Conservation (phyloP, 1,284 basidiomycete genomes). For the Malassezia slooffiae region DNA sequence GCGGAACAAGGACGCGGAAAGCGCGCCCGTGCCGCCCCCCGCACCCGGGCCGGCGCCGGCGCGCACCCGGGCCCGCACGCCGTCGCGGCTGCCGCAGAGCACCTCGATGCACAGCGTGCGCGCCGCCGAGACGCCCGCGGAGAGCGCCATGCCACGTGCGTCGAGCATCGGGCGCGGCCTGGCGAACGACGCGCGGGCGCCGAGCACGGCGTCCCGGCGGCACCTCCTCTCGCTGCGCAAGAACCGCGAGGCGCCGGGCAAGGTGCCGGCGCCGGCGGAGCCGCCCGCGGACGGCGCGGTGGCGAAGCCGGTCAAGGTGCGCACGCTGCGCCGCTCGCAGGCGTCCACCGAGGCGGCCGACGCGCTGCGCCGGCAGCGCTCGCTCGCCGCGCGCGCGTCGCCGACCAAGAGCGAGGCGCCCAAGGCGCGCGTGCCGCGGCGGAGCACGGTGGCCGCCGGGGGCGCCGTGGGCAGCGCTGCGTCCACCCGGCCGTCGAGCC, state of each 20-base stretch:
- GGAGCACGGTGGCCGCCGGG: too few relatives aligned
- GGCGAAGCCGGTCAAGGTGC: conserved; percentile 3
- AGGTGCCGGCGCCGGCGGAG: not conserved
- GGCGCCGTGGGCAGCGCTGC: too few relatives aligned
- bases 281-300: not conserved
- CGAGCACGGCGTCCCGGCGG: too few relatives aligned
- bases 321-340: conserved; percentile 6
- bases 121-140: not conserved
- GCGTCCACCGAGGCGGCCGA: conserved; percentile 10
- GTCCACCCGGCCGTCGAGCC: too few relatives aligned
- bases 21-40: too few relatives aligned
- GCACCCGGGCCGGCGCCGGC: too few relatives aligned
- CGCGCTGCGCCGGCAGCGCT: conserved; percentile 8
- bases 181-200: too few relatives aligned
- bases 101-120: conserved; percentile 13
- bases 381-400: not conserved
- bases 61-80: not conserved
- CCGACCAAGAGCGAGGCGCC: too few relatives aligned
- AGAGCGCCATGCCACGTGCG: not conserved
- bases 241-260: not conserved
- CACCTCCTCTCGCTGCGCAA: not conserved
- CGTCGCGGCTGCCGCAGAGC: conserved; percentile 7
- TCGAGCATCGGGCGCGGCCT: not conserved
- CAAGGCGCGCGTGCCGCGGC: too few relatives aligned
- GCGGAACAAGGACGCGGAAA: conserved; percentile 1